These are phyloP conservation scores for Plenodomus tracheiphilus DNA, from an alignment of 2,329 filamentous ascomycete species.

Conservation along the genomic window DNA sequence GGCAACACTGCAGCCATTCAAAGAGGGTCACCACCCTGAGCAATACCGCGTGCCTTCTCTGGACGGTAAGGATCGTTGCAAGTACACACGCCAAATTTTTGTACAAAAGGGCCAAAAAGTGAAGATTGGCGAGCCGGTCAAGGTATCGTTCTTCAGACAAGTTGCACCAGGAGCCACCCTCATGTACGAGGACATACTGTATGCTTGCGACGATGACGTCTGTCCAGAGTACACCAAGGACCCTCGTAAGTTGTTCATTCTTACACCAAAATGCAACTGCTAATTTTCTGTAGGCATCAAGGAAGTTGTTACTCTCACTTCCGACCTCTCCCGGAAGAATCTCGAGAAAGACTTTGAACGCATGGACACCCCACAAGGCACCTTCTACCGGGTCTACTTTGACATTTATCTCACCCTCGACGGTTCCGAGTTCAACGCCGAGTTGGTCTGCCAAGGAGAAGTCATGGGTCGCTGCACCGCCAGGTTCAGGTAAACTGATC, in stretches of 20 bases:
- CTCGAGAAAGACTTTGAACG: constrained; percentile 99
- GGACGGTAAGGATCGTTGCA: constrained; percentile 97
- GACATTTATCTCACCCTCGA: constrained; percentile 87
- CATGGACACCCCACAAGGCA: constrained; percentile 96
- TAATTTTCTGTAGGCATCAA: constrained; percentile 74
- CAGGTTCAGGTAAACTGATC: constrained; percentile 66
- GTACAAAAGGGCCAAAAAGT: constrained; percentile 98
- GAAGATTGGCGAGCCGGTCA: constrained; percentile 98
- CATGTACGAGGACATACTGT: constrained; percentile 99
- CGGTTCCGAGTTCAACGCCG: constrained; percentile 96
- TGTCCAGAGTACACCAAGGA: constrained; percentile 99
- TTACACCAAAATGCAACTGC: not conserved
- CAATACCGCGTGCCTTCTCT: constrained; percentile 96
- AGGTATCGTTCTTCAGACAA: constrained; percentile 97
- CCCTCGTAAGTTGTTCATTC: constrained; percentile 79
- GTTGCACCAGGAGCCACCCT: constrained; percentile 95
- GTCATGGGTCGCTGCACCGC: constrained; percentile 97
- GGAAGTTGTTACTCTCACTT: constrained; percentile 96
- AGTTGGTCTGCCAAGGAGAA: constrained; percentile 98
- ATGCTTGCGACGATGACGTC: constrained; percentile 96
- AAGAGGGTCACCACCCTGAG: constrained; percentile 97
- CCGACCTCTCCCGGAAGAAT: constrained; percentile 95
- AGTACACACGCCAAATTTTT: constrained; percentile 97
- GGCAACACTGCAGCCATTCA: constrained; percentile 98
- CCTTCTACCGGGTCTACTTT: constrained; percentile 66